Base-by-base conservation (phyloP, 2,329 filamentous ascomycete species). In the Aspergillus sp. region DNA sequence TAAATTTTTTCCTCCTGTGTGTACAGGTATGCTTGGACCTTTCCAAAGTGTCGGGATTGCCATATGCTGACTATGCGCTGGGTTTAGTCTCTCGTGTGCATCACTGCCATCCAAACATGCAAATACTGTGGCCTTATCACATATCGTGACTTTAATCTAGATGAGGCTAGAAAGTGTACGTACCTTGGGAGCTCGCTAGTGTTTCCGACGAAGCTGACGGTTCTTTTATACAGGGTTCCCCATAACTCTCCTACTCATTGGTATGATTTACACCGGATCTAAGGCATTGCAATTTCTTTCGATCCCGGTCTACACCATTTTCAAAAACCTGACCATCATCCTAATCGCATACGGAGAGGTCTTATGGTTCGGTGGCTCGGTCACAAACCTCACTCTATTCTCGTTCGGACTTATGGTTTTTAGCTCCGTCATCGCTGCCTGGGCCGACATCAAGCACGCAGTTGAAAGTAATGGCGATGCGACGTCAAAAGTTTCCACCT, bases 241-340 rank as follows among this genome's bases (percentile, higher is more conserved):
- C 49, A 91, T 99, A 70, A 96, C 95, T 57, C 82, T 97, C 55
- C 90, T 98, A 61, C 87, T 99, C 64, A 95, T 98, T 72, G 93
- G 92, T 73, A 99, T 98, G 95, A 98, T 99, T 77, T 99, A 98
- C 79, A 98, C 95, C 55, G 88, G 91, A 70, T 95, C 91, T 70
- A 97, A 97, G 81, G 92, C 95, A 19, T 86, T 99, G 46, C 92
- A 97, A 78, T 98, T 88, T 78, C 89, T 99, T 61, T 97, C 93
- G 33, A 96, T 99, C 56, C 95, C 95, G 23, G 95, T 99, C 24
- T 99, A 99, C 80, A 99, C 95, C 56, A 99, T 99, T 75, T 99
- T 99, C 85, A 99, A 99, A 85, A 99, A 99, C 80, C 78, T 99
- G 81, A 98, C 95, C 61, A 99, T 96, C 75, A 98, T 99, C 70